Conservation (phyloP, 805 yeast genomes). For the Pichia kluyveri region DNA sequence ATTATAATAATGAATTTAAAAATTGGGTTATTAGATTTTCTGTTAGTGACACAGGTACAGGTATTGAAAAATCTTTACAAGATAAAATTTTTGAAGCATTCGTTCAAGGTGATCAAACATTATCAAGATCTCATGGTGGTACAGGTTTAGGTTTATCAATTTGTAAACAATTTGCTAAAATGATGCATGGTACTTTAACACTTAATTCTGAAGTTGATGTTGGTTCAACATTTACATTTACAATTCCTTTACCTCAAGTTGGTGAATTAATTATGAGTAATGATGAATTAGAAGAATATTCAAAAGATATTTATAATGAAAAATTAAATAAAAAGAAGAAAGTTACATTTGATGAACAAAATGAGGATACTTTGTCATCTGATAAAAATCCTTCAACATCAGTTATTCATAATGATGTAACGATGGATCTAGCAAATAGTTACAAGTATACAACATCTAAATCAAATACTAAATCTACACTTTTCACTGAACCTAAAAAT, state of each 20-base stretch:
- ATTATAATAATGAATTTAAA: slow-evolving; percentile 22
- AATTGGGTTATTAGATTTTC: slow-evolving; percentile 58
- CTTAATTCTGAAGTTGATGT: slow-evolving; percentile 66
- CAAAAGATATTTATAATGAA: slow-evolving; percentile 63
- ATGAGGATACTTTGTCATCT: background rate
- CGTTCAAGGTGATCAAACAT: slow-evolving; percentile 93
- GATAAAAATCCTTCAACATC: background rate
- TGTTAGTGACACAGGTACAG: slow-evolving; percentile 90
- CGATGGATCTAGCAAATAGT: slow-evolving; percentile 9
- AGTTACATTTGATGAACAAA: slow-evolving; percentile 29
- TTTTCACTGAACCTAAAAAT: background rate
- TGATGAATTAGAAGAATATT: slow-evolving; percentile 29
- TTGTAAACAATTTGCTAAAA: slow-evolving; percentile 79
- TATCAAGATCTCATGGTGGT: slow-evolving; percentile 88
- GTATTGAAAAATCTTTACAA: slow-evolving; percentile 76
- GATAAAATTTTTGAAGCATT: slow-evolving; percentile 89
- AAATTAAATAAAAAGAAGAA: slow-evolving; percentile 36
- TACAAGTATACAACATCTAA: background rate
- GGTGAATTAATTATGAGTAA: slow-evolving; percentile 38
- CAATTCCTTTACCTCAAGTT: slow-evolving; percentile 64
- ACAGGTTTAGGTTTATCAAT: slow-evolving; percentile 89
- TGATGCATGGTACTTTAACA: slow-evolving; percentile 79
- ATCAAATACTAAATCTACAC: background rate
- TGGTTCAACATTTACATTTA: slow-evolving; percentile 79
- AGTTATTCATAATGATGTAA: background rate